These are phyloP conservation scores for Talaromyces sp. DNA, from an alignment of 2,329 filamentous ascomycete species.

Conservation along the genomic window DNA sequence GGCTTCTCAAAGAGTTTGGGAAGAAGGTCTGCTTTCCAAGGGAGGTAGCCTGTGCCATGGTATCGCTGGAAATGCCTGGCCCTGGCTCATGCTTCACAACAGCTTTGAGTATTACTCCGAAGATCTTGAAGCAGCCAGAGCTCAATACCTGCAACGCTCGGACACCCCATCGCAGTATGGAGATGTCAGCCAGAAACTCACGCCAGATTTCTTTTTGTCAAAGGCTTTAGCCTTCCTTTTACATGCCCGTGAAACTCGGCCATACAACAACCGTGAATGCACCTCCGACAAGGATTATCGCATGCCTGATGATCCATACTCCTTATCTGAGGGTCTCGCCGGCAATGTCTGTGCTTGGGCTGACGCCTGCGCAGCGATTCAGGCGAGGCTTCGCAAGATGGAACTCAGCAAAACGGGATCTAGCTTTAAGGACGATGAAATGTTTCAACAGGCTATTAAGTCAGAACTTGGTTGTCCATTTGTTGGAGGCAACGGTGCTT, in stretches of 20 bases:
- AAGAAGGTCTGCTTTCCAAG: slow-evolving; percentile 46
- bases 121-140: slow-evolving; percentile 24
- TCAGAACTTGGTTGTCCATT: slow-evolving; percentile 34
- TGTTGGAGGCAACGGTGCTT: slow-evolving; percentile 32
- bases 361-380: slow-evolving; percentile 41
- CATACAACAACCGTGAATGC: slow-evolving; percentile 30
- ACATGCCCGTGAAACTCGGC: slow-evolving; percentile 41
- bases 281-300: slow-evolving; percentile 34
- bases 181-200: slow-evolving; percentile 21
- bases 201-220: slow-evolving; percentile 42
- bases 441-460: slow-evolving; percentile 24
- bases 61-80: slow-evolving; percentile 46
- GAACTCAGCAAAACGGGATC: slow-evolving; percentile 23
- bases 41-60: slow-evolving; percentile 47
- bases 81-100: slow-evolving; percentile 41
- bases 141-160: slow-evolving; percentile 23
- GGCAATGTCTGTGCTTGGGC: slow-evolving; percentile 47
- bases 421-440: slow-evolving; percentile 19
- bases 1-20: slow-evolving; percentile 41
- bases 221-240: slow-evolving; percentile 41
- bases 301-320: slow-evolving; percentile 45
- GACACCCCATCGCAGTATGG: slow-evolving; percentile 2
- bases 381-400: slow-evolving; percentile 38
- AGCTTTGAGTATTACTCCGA: slow-evolving; percentile 36
- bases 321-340: slow-evolving; percentile 43